These are phyloP conservation scores for Tuber magnatum DNA, from an alignment of 495 filamentous ascomycete genomes.

Conservation along the genomic window DNA sequence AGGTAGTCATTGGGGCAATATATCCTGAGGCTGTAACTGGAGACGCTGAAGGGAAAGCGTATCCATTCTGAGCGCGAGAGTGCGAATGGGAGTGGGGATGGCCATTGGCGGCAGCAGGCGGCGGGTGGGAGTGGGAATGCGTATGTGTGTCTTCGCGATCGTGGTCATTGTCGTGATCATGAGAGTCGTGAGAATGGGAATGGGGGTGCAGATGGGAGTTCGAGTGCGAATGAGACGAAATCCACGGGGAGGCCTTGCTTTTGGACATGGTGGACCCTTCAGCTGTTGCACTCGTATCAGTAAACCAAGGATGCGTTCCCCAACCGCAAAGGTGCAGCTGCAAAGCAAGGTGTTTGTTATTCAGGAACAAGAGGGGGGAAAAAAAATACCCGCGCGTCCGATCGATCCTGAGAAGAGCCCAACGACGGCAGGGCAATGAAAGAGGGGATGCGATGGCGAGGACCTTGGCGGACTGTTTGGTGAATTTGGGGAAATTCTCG, in stretches of 20 bases:
- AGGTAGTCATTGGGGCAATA: slow-evolving; percentile 25
- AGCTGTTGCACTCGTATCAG: neutral
- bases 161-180: slow-evolving; percentile 9
- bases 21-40: slow-evolving; percentile 19
- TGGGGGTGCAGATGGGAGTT: slow-evolving; percentile 41
- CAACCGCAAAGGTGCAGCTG: slow-evolving; percentile 10
- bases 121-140: slow-evolving; percentile 44
- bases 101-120: slow-evolving; percentile 45
- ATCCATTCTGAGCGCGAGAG: slow-evolving; percentile 37
- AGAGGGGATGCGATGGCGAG: slow-evolving; percentile 20
- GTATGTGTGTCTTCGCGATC: slow-evolving; percentile 40
- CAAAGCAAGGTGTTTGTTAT: neutral
- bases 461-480: slow-evolving; percentile 25
- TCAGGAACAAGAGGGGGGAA: slow-evolving; percentile 1
- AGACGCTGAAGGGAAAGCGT: slow-evolving; percentile 27
- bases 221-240: slow-evolving; percentile 25
- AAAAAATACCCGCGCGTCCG: slow-evolving; percentile 3
- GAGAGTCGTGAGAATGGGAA: slow-evolving; percentile 7
- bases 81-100: slow-evolving; percentile 42
- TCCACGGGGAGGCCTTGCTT: slow-evolving; percentile 37
- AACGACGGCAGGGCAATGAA: neutral
- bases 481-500: slow-evolving; percentile 1
- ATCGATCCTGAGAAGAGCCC: too few relatives aligned
- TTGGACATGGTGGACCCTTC: slow-evolving; percentile 17
- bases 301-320: neutral